Evolutionary conservation across 345 rosid species (phyloP).

Genomic region (Populus tremula): DNA sequence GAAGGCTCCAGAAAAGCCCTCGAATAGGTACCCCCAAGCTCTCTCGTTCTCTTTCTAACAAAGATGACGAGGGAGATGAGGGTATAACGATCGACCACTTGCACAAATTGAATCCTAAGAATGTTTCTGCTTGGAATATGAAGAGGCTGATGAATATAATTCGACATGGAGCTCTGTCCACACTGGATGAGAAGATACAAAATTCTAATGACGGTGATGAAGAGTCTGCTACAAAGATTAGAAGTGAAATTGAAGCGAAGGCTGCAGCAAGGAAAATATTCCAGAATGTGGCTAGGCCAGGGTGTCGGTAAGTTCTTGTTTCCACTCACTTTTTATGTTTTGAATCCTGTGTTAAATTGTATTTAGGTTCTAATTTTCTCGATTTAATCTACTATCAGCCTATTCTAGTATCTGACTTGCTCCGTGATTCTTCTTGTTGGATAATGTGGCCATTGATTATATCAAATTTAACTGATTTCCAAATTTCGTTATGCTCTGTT

Average conservation of each 20-base stretch:
- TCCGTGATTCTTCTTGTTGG: not conserved
- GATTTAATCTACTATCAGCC: not conserved
- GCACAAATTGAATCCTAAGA: constrained; percentile 30
- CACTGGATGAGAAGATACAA: constrained; percentile 25
- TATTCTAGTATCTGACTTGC: not conserved
- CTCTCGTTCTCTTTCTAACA: constrained; percentile 19
- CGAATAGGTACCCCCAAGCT: constrained; percentile 25
- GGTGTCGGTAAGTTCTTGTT: constrained; percentile 19
- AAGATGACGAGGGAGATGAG: constrained; percentile 17
- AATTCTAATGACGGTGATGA: constrained; percentile 26
- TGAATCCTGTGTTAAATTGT: not conserved
- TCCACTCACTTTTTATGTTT: not conserved
- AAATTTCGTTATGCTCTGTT: not conserved
- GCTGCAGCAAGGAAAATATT: constrained; percentile 33
- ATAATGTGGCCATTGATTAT: not conserved
- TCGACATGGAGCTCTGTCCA: constrained; percentile 26
- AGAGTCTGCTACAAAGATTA: constrained; percentile 27
- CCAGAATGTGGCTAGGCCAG: constrained; percentile 31
- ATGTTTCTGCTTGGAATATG: constrained; percentile 41
- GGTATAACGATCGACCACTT: constrained; percentile 29
- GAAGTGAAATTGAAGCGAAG: constrained; percentile 34
- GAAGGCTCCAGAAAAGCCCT: constrained; percentile 26
- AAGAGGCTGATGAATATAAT: constrained; percentile 36
- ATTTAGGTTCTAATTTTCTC: not conserved
- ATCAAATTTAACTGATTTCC: not conserved